Evolutionary conservation across 768 basidiomycete genomes (phyloP).

Genomic region (Lactifluus piperatus): DNA sequence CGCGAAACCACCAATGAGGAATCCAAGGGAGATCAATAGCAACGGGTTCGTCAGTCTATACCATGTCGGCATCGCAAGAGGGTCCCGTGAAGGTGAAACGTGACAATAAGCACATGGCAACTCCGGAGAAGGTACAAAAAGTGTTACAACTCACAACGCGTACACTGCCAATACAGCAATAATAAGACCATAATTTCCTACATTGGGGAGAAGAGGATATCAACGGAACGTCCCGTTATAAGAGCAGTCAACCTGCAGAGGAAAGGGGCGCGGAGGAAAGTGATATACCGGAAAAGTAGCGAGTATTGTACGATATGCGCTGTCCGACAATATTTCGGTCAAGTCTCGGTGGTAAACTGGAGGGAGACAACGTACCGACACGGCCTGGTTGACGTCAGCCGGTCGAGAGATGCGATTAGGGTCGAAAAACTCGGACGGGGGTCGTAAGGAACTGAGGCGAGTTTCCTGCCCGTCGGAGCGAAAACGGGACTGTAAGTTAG

Average conservation of each 20-base stretch:
- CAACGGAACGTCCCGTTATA: background rate
- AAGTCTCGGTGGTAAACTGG: background rate
- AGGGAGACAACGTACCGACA: slow-evolving; percentile 43
- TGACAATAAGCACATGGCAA: background rate
- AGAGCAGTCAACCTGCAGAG: background rate
- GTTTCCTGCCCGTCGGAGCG: slow-evolving; percentile 47
- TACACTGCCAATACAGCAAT: slow-evolving; percentile 75
- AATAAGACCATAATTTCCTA: slow-evolving; percentile 84
- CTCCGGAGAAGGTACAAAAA: background rate
- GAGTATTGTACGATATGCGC: slow-evolving; percentile 93
- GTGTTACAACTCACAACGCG: slow-evolving; percentile 53
- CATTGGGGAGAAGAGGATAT: slow-evolving; percentile 8
- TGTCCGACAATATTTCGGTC: slow-evolving; percentile 25
- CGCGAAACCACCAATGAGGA: slow-evolving; percentile 87
- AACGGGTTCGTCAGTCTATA: slow-evolving; percentile 73
- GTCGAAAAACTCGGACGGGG: slow-evolving; percentile 77
- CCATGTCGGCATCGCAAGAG: background rate
- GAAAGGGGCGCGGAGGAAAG: background rate
- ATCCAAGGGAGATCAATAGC: slow-evolving; percentile 73
- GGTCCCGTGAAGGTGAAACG: background rate
- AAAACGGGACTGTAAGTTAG: background rate
- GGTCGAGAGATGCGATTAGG: slow-evolving; percentile 76
- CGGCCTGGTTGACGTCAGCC: slow-evolving; percentile 70
- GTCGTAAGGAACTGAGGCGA: slow-evolving; percentile 63
- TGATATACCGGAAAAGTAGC: slow-evolving; percentile 66